Conservation (phyloP, 1,284 basidiomycete genomes). For the Puccinia hordei region DNA sequence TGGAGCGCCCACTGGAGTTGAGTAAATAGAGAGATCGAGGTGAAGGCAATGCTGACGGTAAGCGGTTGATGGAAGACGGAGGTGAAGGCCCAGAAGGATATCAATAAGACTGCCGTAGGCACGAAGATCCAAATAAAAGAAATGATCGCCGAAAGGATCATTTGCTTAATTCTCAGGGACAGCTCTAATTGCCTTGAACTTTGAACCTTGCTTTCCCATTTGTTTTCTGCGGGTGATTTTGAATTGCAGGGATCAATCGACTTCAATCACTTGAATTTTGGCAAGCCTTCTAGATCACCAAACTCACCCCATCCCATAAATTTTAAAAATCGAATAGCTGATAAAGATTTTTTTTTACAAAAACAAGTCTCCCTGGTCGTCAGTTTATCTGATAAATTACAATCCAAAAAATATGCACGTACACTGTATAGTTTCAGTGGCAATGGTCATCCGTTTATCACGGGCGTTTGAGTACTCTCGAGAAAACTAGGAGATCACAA, state of each 20-base stretch:
- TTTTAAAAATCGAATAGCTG: conserved; percentile 51
- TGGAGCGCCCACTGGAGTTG: conserved; percentile 63
- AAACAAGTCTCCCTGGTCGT: background rate
- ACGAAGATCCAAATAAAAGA: conserved; percentile 59
- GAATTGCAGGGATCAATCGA: background rate
- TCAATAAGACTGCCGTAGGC: conserved; percentile 45
- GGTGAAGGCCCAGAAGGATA: conserved; percentile 62
- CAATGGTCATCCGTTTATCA: conserved; percentile 47
- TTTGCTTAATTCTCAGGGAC: conserved; percentile 64
- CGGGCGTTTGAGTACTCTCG: conserved; percentile 37
- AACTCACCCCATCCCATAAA: conserved; percentile 61
- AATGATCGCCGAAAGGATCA: conserved; percentile 66
- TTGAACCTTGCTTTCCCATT: conserved; percentile 46
- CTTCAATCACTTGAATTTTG: background rate
- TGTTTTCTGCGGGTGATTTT: conserved; percentile 61
- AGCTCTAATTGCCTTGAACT: conserved; percentile 37
- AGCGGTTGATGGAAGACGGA: conserved; percentile 39
- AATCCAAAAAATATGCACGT: background rate
- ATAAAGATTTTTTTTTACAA: too few species aligned
- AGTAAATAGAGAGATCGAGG: conserved; percentile 56
- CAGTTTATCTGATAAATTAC: background rate
- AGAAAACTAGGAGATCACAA: conserved; percentile 16
- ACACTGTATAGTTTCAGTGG: conserved; percentile 51
- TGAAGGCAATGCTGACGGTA: conserved; percentile 50
- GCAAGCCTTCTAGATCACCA: background rate